phyloP scores from a whole-genome alignment of 768 basidiomycete genomes.

The Lactarius hatsudake region DNA sequence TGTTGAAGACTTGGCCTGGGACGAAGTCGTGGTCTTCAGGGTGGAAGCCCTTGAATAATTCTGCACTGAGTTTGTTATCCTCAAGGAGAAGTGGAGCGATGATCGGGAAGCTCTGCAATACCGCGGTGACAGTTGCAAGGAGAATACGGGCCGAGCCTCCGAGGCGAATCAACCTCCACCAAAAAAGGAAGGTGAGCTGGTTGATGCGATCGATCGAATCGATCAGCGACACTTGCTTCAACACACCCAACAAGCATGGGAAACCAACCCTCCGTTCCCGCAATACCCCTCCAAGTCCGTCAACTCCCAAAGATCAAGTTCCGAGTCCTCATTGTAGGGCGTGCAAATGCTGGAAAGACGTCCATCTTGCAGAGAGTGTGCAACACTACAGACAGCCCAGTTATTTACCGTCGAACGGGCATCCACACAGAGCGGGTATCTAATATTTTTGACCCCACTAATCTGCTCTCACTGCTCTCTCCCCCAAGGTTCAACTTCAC shows the following conservation, averaged over 20 bases:
- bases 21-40: no score
- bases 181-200: no score
- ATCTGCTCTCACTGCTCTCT: neutral
- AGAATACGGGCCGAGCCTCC: no score
- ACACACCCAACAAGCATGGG: neutral
- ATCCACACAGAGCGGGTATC: neutral
- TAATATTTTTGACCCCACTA: neutral
- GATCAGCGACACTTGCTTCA: neutral
- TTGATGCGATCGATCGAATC: no score
- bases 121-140: no score
- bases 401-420: neutral
- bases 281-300: neutral
- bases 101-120: no score
- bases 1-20: no score
- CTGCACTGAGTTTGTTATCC: no score
- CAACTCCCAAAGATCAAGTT: neutral
- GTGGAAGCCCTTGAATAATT: no score
- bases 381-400: neutral
- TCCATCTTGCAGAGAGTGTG: neutral
- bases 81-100: no score
- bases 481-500: neutral
- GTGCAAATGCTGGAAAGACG: neutral
- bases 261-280: neutral
- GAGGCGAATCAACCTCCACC: no score
- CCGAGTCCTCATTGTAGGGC: neutral